Percentiles rank a stretch among this genome's conserved stretches.
phyloP scores from a whole-genome alignment of 2,329 filamentous ascomycete species.

The Thelonectria rubi region DNA sequence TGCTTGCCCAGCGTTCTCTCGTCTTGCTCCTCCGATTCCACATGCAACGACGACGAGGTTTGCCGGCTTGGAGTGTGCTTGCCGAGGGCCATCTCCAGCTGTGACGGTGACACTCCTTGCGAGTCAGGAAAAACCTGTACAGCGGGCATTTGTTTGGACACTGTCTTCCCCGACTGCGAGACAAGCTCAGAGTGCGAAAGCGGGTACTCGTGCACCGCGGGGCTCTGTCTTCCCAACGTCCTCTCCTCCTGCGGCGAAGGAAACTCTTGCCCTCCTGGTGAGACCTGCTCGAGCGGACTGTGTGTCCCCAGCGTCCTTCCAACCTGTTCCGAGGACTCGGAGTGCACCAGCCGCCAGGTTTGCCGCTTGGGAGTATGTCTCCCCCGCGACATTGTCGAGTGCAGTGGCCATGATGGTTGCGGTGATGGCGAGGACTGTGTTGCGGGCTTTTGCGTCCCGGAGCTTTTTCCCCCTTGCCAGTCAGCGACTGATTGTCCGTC shows the following conservation, averaged over 20 bases:
- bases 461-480: slow-evolving; percentile 10
- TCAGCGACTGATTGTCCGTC: slow-evolving; percentile 1
- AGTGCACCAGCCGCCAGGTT: not conserved
- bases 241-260: slow-evolving; percentile 7
- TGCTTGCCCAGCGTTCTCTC: slow-evolving; percentile 6
- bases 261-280: not conserved
- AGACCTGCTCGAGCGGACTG: slow-evolving; percentile 2
- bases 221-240: not conserved
- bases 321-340: not conserved
- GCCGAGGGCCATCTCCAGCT: not conserved
- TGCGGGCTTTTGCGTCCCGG: slow-evolving; percentile 10
- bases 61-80: slow-evolving; percentile 14
- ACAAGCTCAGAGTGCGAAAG: not conserved
- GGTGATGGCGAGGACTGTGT: not conserved
- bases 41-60: slow-evolving; percentile 1
- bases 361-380: slow-evolving; percentile 19
- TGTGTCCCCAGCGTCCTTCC: slow-evolving; percentile 14
- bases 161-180: slow-evolving; percentile 1
- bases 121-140: not conserved
- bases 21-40: not conserved
- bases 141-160: slow-evolving; percentile 2
- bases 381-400: not conserved
- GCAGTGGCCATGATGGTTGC: not conserved
- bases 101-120: not conserved
- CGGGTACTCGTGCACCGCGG: slow-evolving; percentile 1